Evolutionary conservation across 2,329 filamentous ascomycete genomes (phyloP).

Genomic region (Hyphodiscus sp.): DNA sequence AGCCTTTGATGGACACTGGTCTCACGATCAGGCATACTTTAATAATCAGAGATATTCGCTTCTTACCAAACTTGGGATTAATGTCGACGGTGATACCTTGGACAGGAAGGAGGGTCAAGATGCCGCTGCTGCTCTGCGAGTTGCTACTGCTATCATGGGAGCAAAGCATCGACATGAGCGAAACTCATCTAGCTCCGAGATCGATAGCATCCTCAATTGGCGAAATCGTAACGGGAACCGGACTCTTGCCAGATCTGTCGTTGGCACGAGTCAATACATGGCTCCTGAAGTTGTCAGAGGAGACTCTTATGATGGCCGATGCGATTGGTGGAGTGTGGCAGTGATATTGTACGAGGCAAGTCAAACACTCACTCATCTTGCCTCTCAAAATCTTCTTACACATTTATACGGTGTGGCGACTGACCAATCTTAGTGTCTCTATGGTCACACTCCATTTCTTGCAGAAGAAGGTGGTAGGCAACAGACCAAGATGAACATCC

Average conservation of each 20-base stretch:
- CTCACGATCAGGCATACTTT: constrained; percentile 82
- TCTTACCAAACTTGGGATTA: constrained; percentile 67
- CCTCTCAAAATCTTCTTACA: too few relatives aligned
- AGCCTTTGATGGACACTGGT: constrained; percentile 92
- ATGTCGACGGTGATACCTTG: constrained; percentile 65
- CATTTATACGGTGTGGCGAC: background rate
- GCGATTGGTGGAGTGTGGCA: constrained; percentile 95
- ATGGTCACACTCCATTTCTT: constrained; percentile 85
- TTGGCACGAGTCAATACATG: constrained; percentile 98
- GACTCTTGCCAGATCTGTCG: constrained; percentile 73
- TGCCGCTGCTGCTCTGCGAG: constrained; percentile 33
- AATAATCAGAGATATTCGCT: constrained; percentile 75
- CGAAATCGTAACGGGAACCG: constrained; percentile 63
- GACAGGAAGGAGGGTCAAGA: constrained; percentile 54
- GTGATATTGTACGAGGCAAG: constrained; percentile 80
- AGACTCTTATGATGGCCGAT: constrained; percentile 80
- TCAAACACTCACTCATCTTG: background rate
- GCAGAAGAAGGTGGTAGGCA: constrained; percentile 66
- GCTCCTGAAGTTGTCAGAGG: constrained; percentile 86
- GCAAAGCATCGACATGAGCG: constrained; percentile 35
- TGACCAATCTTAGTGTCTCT: constrained; percentile 58
- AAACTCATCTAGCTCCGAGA: constrained; percentile 23
- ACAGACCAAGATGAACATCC: constrained; percentile 78
- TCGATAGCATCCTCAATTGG: constrained; percentile 58
- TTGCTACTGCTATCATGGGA: constrained; percentile 34